Evolutionary conservation across 1,284 basidiomycete species (phyloP), one percentile per base, ranked within the genome.

Genomic region (Ganoderma meredithae): DNA sequence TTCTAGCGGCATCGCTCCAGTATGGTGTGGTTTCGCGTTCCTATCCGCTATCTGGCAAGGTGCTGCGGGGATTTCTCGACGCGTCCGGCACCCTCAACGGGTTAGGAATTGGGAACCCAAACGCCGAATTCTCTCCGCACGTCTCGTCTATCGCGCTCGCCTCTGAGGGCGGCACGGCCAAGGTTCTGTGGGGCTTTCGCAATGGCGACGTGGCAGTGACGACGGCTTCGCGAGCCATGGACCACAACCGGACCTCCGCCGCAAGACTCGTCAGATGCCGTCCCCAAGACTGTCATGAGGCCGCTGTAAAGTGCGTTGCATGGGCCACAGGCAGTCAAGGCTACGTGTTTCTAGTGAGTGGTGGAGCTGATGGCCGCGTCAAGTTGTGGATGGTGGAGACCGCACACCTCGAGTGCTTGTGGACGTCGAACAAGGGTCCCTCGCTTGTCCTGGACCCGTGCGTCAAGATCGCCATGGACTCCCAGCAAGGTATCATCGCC

Each of bases 11-110:
- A 0, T 94, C 91, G 19, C 78, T 92, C 56, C 83, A 86, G 53
- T 91, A 92, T 70, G 94, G 93, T 39, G 83, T 93, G 65, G 90
- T 95, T 25, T 84, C 92, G 4, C 91, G 94, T 44, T 94, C 93
- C 7, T 79, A 90, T 43, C 91, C 93, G 0, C 82, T 93, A 60
- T 90, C 83, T 0, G 93, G 93, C 64, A 90, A 87, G 74, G 80
- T 95, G 60, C 80, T 93, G 31, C 86, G 89, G 60, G 94, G 94
- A 1, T 94, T 86, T 75, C 83, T 96, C 25, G 88, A 94, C 70
- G 87, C 93, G 0, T 84, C 85, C 1, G 90, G 90, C 3, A 82
- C 85, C 10, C 76, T 80, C 25, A 84, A 84, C 58, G 90, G 90
- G 0, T 74, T 89, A 13, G 90, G 90, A 0, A 85, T 88, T 64